Evolutionary conservation across 2,329 filamentous ascomycete genomes (phyloP).

Genomic region (Xylaria sp.): DNA sequence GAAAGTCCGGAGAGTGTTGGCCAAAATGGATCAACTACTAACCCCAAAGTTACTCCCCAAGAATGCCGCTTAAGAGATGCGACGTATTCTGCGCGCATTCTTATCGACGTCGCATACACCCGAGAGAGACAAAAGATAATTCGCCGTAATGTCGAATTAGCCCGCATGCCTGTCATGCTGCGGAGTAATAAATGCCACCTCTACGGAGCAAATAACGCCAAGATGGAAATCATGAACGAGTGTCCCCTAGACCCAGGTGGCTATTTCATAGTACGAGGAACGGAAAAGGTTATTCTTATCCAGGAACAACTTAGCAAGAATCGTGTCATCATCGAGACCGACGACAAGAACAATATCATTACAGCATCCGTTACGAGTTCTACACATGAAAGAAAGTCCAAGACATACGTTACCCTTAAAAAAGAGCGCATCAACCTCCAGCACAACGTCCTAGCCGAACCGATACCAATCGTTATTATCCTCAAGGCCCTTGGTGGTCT

Average conservation of each 20-base stretch:
- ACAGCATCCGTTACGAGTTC: constrained; percentile 97
- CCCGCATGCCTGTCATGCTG: constrained; percentile 95
- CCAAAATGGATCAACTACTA: constrained; percentile 75
- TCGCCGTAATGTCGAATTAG: constrained; percentile 81
- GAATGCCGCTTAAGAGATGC: constrained; percentile 96
- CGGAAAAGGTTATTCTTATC: constrained; percentile 98
- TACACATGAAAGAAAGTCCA: constrained; percentile 96
- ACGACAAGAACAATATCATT: constrained; percentile 90
- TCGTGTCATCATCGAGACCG: constrained; percentile 94
- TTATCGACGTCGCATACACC: constrained; percentile 91
- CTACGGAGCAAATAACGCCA: constrained; percentile 80
- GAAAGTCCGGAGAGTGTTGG: constrained; percentile 83
- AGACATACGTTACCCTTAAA: constrained; percentile 94
- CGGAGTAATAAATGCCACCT: constrained; percentile 94
- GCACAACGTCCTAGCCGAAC: constrained; percentile 92
- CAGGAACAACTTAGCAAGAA: constrained; percentile 99
- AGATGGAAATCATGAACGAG: constrained; percentile 94
- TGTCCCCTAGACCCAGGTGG: constrained; percentile 96
- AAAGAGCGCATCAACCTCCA: constrained; percentile 90
- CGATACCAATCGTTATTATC: constrained; percentile 93
- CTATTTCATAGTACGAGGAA: constrained; percentile 97
- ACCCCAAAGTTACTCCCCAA: constrained; percentile 86
- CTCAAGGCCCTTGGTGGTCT: constrained; percentile 94
- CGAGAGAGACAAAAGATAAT: constrained; percentile 81
- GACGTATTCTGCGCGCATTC: constrained; percentile 96